phyloP scores from a whole-genome alignment of 1,284 basidiomycete species.

The Hemileia vastatrix region DNA sequence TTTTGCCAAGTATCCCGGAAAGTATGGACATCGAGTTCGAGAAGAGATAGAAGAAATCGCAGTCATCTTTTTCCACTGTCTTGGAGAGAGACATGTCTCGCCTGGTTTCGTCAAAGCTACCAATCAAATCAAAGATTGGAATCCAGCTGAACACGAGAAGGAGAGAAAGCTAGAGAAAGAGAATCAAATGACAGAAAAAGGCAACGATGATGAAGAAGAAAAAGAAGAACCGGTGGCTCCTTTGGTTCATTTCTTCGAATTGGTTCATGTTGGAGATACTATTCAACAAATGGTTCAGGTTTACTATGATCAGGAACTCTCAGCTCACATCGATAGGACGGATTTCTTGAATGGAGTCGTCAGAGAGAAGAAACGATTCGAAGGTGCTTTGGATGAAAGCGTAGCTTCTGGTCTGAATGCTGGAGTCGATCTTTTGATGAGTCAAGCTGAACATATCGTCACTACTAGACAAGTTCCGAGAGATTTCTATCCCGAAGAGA shows the following conservation, averaged over 20 bases:
- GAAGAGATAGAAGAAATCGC: slow-evolving; percentile 74
- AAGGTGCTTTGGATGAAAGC: slow-evolving; percentile 78
- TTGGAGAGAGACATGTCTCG: slow-evolving; percentile 68
- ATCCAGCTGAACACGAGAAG: slow-evolving; percentile 68
- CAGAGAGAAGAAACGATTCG: slow-evolving; percentile 91
- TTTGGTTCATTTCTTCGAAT: slow-evolving; percentile 89
- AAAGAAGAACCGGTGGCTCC: slow-evolving; percentile 57
- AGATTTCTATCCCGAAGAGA: slow-evolving; percentile 81
- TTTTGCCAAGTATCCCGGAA: slow-evolving; percentile 72
- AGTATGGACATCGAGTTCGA: slow-evolving; percentile 63
- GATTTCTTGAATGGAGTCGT: slow-evolving; percentile 91
- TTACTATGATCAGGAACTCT: slow-evolving; percentile 90
- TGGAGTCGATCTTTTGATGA: slow-evolving; percentile 91
- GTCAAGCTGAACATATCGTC: slow-evolving; percentile 92
- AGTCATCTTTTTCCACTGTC: slow-evolving; percentile 65
- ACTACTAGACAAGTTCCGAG: slow-evolving; percentile 67
- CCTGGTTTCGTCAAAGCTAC: slow-evolving; percentile 79
- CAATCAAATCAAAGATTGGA: slow-evolving; percentile 73
- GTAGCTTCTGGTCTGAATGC: slow-evolving; percentile 88
- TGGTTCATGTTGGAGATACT: slow-evolving; percentile 93
- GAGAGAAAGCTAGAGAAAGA: slow-evolving; percentile 49
- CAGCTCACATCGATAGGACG: slow-evolving; percentile 72
- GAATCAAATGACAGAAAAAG: slow-evolving; percentile 2
- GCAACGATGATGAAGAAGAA: not conserved
- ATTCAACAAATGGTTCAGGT: slow-evolving; percentile 96